Evolutionary conservation across 257 asterid genomes (phyloP), one percentile per base, ranked within the genome.

Genomic region (Fraxinus quadrangulata): DNA sequence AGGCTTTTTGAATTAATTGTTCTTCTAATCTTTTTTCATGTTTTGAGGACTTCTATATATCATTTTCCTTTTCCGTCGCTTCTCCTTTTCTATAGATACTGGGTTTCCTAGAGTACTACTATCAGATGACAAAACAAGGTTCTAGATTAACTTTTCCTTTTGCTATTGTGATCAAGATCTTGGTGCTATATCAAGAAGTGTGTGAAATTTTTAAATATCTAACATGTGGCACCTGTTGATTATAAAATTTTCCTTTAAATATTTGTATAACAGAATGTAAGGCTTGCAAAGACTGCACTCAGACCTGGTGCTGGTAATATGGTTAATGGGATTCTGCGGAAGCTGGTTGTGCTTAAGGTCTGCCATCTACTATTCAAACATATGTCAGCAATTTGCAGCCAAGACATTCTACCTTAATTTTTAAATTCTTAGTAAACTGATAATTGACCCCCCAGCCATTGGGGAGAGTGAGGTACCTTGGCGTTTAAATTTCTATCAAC

Each of bases 281-380:
- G 88, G 91, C 97, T 94, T 68, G 96, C 98, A 75, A 94, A 92
- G 81, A 84, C 87, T 84, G 96, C 97, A 67, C 94, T 94, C 77
- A 88, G 98, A 85, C 88, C 89, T 77, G 98, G 98, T 81, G 98
- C 97, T 67, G 98, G 97, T 77, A 91, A 91, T 82, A 85, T 92
- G 95, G 98, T 91, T 74, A 94, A 94, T 77, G 98, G 95, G 3
- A 81, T 94, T 80, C 87, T 94, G 80, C 87, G 98, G 90, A 94
- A 90, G 89, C 93, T 94, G 72, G 92, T 83, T 34, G 77, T 83
- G 82, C 96, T 92, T 74, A 92, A 94, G 96, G 98, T 91, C 79
- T 67, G 30, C 73, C 45, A 30, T 75, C 69, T 83, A 2, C 61
- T 65, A 10, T 84, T 72, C 78, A 61, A 45, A 47, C 39, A 42